Conservation (phyloP, 345 rosid species). For the Firmiana major region DNA sequence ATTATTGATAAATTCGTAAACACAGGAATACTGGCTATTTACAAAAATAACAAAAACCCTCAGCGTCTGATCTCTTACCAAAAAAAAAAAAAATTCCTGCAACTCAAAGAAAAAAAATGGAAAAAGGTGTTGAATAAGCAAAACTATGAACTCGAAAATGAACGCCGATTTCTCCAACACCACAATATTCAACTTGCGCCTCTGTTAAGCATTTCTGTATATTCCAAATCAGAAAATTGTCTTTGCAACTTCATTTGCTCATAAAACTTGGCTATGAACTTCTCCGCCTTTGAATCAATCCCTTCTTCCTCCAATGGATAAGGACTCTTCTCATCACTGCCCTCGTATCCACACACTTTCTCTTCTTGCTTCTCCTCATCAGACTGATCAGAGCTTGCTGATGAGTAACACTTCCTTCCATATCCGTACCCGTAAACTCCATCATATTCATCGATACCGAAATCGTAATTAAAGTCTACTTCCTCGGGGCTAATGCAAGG, state of each 20-base stretch:
- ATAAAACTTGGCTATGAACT: conserved; percentile 76
- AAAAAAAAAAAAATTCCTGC: conserved; percentile 15
- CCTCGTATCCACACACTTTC: conserved; percentile 11
- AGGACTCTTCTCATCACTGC: conserved; percentile 17
- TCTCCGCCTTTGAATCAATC: conserved; percentile 78
- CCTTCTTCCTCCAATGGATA: conserved; percentile 46
- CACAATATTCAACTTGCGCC: not conserved
- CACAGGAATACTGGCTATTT: conserved; percentile 17
- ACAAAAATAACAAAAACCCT: not conserved
- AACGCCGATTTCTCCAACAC: not conserved
- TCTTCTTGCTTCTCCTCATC: conserved; percentile 7
- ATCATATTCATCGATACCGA: conserved; percentile 24
- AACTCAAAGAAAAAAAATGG: not conserved
- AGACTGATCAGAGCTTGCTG: not conserved
- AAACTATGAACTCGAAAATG: not conserved
- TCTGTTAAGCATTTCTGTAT: conserved; percentile 29
- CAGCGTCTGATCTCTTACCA: not conserved
- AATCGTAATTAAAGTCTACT: conserved; percentile 57
- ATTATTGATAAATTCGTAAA: conserved; percentile 11
- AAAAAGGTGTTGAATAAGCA: not conserved
- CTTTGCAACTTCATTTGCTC: conserved; percentile 79
- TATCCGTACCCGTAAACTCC: conserved; percentile 27
- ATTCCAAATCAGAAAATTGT: conserved; percentile 59
- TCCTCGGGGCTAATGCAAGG: conserved; percentile 65
- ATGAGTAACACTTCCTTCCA: conserved; percentile 23